Evolutionary conservation across 2,329 filamentous ascomycete species (phyloP).

Genomic region (Sporothrix humicola): DNA sequence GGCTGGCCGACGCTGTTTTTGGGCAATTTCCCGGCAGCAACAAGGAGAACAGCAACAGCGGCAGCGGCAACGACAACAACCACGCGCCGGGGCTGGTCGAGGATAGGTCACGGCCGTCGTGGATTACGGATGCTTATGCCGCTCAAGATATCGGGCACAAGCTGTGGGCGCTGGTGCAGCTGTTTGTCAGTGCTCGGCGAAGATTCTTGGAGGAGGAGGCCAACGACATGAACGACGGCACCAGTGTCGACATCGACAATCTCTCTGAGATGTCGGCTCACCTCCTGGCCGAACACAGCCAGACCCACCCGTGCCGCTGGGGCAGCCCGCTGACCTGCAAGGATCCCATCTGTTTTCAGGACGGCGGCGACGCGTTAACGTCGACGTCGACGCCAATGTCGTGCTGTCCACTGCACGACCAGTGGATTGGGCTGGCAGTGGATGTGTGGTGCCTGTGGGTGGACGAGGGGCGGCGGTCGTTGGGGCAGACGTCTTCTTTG

Average conservation of each 20-base stretch:
- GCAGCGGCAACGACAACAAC: neutral
- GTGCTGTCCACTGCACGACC: conserved; percentile 5
- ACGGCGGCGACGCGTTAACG: neutral
- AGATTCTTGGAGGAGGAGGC: neutral
- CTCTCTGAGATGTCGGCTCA: neutral
- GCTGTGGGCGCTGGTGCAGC: neutral
- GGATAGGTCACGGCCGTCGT: neutral
- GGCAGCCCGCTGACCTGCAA: neutral
- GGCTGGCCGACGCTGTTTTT: neutral
- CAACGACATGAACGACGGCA: neutral
- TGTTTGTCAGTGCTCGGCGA: neutral
- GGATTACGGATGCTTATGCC: conserved; percentile 1
- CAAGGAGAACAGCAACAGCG: neutral
- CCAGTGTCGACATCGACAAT: neutral
- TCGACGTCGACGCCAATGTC: neutral
- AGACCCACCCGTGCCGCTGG: conserved; percentile 1
- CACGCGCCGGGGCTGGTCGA: neutral
- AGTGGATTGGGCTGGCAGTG: neutral
- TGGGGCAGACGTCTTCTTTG: too few species aligned
- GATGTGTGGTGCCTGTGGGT: conserved; percentile 7
- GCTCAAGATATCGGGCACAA: neutral
- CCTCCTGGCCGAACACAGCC: neutral
- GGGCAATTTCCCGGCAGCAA: neutral
- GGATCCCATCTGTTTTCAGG: conserved; percentile 2
- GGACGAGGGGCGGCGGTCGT: neutral